These are phyloP conservation scores for Suhomyces bokatorum DNA, from an alignment of 1,139 yeast genomes.

Conservation along the genomic window DNA sequence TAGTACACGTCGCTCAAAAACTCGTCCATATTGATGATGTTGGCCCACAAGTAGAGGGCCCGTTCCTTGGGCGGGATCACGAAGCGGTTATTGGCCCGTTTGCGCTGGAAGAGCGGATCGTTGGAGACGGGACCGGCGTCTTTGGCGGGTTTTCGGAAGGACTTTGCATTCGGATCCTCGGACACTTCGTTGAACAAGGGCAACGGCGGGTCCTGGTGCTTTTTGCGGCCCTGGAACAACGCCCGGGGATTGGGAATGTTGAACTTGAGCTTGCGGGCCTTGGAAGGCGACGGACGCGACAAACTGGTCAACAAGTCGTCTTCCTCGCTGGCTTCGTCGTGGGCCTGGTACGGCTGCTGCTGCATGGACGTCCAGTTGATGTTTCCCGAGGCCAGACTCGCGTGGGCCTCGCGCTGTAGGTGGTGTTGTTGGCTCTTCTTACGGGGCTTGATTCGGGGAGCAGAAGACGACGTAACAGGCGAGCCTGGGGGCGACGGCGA, in stretches of 20 bases:
- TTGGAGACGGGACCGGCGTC: background rate
- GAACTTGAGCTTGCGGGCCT: constrained; percentile 9
- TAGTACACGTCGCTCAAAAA: constrained; percentile 80
- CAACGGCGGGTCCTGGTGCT: constrained; percentile 1
- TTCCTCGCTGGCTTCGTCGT: constrained; percentile 6
- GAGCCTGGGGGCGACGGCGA: constrained; percentile 17
- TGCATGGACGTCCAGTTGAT: constrained; percentile 6
- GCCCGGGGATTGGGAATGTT: constrained; percentile 12
- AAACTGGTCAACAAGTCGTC: constrained; percentile 9
- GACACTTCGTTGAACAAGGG: constrained; percentile 7
- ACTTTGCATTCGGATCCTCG: background rate
- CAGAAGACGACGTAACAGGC: background rate
- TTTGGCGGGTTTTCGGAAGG: constrained; percentile 7
- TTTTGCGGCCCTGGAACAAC: constrained; percentile 6
- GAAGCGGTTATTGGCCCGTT: constrained; percentile 6
- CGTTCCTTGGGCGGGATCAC: constrained; percentile 65
- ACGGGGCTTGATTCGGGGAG: constrained; percentile 1
- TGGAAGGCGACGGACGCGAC: constrained; percentile 3
- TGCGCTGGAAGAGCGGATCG: constrained; percentile 2
- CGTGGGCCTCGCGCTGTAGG: background rate
- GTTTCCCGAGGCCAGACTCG: constrained; percentile 1
- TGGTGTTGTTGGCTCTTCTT: background rate
- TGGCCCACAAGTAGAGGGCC: constrained; percentile 95
- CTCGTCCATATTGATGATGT: constrained; percentile 84
- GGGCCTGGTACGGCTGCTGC: background rate